A percentile compares a stretch with the other conserved stretches of the same genome.
Conservation (phyloP, 202 grass and related monocot species). For the Sporobolus alterniflorus region DNA sequence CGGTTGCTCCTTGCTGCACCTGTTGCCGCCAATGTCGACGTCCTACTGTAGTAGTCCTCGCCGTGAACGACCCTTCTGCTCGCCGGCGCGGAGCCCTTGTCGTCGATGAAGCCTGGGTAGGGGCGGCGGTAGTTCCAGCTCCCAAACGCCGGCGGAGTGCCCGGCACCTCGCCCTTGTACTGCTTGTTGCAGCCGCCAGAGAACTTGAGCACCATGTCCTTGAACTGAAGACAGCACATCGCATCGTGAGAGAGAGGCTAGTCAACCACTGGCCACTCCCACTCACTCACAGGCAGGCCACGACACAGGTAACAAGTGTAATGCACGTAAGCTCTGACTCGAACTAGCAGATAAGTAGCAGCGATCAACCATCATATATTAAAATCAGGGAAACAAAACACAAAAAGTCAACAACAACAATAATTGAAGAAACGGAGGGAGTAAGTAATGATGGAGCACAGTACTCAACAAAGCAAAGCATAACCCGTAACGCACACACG, state of each 20-base stretch:
- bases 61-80: neutral
- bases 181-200: constrained; percentile 81
- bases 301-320: constrained; percentile 14
- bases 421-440: no score
- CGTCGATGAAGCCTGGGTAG: constrained; percentile 64
- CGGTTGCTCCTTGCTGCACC: constrained; percentile 47
- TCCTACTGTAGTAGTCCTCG: constrained; percentile 39
- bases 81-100: constrained; percentile 35
- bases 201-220: constrained; percentile 99
- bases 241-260: constrained; percentile 26
- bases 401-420: no score
- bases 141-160: constrained; percentile 42
- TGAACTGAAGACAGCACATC: constrained; percentile 74
- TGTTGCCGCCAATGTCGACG: neutral
- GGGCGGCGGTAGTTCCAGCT: constrained; percentile 48
- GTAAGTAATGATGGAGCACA: neutral
- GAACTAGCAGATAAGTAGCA: constrained; percentile 30
- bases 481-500: constrained; percentile 32
- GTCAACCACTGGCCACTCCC: constrained; percentile 16
- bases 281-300: neutral
- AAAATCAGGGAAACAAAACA: neutral
- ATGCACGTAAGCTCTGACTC: constrained; percentile 35
- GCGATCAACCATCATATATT: neutral
- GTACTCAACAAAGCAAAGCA: constrained; percentile 42
- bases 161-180: constrained; percentile 38